Conservation (phyloP, 2,329 filamentous ascomycete species). For the Aspergillus uvarum region DNA sequence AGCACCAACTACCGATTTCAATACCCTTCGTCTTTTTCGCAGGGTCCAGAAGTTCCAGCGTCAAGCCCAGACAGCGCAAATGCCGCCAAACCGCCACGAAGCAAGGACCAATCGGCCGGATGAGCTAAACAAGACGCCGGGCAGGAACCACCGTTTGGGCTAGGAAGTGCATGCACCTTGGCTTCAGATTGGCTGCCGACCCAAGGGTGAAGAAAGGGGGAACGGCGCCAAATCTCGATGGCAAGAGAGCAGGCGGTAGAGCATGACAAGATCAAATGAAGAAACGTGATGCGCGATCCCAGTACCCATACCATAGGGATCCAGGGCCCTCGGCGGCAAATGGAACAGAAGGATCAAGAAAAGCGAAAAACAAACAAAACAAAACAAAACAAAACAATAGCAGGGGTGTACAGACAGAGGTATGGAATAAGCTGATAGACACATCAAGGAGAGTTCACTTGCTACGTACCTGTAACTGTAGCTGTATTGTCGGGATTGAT, state of each 20-base stretch:
- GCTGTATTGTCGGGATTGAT: not conserved
- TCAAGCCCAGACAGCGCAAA: constrained; percentile 21
- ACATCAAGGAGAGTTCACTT: not conserved
- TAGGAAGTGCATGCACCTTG: constrained; percentile 9
- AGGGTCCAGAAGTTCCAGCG: constrained; percentile 15
- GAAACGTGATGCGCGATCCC: not conserved
- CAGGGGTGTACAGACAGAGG: no score
- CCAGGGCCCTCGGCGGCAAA: not conserved
- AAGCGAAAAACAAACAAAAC: not conserved
- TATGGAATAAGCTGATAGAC: not conserved
- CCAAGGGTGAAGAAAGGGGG: constrained; percentile 3
- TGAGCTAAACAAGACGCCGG: constrained; percentile 20
- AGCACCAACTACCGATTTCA: no score
- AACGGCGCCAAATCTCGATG: not conserved
- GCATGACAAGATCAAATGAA: not conserved
- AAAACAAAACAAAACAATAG: not conserved
- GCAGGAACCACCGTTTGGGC: constrained; percentile 21
- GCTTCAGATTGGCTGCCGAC: constrained; percentile 12
- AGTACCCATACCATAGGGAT: not conserved
- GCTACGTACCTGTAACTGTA: not conserved
- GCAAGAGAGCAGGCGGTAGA: not conserved
- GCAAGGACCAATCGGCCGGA: constrained; percentile 24
- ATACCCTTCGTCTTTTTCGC: not conserved
- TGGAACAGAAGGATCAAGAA: not conserved
- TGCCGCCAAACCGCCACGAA: constrained; percentile 23